Evolutionary conservation across 352 stramenopile species (phyloP).

Genomic region (Globisporangium perplexum): DNA sequence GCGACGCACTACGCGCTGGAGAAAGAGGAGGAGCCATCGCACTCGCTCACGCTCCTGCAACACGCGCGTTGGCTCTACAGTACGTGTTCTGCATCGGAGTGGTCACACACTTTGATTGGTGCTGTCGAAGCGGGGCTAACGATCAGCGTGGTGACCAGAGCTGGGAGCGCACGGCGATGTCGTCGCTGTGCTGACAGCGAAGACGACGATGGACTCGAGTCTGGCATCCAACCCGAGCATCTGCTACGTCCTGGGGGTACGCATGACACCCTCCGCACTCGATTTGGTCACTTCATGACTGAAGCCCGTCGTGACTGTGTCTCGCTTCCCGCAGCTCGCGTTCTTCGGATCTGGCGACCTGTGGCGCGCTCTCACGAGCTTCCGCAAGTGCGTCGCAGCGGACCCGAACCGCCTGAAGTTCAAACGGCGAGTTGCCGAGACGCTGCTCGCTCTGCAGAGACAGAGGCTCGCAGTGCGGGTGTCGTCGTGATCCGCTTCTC

Average conservation of each 20-base stretch:
- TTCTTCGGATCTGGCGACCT: slow-evolving; percentile 21
- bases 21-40: slow-evolving; percentile 15
- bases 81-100: slow-evolving; percentile 13
- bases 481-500: neutral
- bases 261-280: neutral
- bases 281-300: neutral
- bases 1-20: slow-evolving; percentile 56
- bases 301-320: neutral
- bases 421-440: slow-evolving; percentile 37
- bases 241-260: slow-evolving; percentile 49
- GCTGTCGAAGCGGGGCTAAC: neutral
- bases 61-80: slow-evolving; percentile 71
- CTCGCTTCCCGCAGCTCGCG: slow-evolving; percentile 26
- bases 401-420: slow-evolving; percentile 40
- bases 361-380: slow-evolving; percentile 41
- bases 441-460: slow-evolving; percentile 33
- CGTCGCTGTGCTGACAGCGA: slow-evolving; percentile 16
- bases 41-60: slow-evolving; percentile 27
- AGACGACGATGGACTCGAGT: neutral
- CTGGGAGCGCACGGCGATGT: slow-evolving; percentile 26
- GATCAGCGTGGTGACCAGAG: slow-evolving; percentile 14
- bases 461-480: slow-evolving; percentile 1
- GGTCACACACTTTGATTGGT: slow-evolving; percentile 1
- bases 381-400: slow-evolving; percentile 34
- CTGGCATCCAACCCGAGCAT: slow-evolving; percentile 13